Conservation (phyloP, 2,329 filamentous ascomycete genomes). For the Exserohilum turcica region DNA sequence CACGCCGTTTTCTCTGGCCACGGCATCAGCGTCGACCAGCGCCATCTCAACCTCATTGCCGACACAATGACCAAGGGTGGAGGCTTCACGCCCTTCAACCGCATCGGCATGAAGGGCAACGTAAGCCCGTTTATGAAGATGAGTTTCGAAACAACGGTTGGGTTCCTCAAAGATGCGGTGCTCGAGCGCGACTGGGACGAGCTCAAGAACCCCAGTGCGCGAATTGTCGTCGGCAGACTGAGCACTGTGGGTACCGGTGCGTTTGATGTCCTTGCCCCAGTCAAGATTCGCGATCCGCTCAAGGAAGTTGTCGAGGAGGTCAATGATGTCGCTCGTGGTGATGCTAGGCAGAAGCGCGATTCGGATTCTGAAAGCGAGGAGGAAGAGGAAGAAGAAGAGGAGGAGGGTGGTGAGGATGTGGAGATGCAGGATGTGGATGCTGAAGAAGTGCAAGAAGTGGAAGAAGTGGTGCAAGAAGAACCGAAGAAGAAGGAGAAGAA, state of each 20-base stretch:
- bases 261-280: constrained; percentile 75
- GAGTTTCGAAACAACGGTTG: constrained; percentile 97
- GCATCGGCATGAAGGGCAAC: constrained; percentile 82
- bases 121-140: constrained; percentile 96
- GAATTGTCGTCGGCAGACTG: constrained; percentile 84
- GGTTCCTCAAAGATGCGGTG: constrained; percentile 90
- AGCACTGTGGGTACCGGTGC: constrained; percentile 86
- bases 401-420: constrained; percentile 13
- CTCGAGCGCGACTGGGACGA: constrained; percentile 90
- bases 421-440: constrained; percentile 22
- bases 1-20: constrained; percentile 84
- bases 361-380: constrained; percentile 16
- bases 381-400: constrained; percentile 20
- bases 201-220: constrained; percentile 79
- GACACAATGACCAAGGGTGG: constrained; percentile 98
- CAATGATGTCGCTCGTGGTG: constrained; percentile 17
- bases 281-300: constrained; percentile 36
- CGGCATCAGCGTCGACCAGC: constrained; percentile 87
- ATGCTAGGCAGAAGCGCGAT: constrained; percentile 10
- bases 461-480: constrained; percentile 5
- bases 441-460: constrained; percentile 14
- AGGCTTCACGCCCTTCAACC: constrained; percentile 88
- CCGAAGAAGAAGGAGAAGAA: constrained; percentile 12
- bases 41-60: constrained; percentile 92
- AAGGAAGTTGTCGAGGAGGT: constrained; percentile 19